Evolutionary conservation across 1,139 yeast species (phyloP), one percentile per base, ranked within the genome.

Genomic region (Nakaseomyces nivariensis): DNA sequence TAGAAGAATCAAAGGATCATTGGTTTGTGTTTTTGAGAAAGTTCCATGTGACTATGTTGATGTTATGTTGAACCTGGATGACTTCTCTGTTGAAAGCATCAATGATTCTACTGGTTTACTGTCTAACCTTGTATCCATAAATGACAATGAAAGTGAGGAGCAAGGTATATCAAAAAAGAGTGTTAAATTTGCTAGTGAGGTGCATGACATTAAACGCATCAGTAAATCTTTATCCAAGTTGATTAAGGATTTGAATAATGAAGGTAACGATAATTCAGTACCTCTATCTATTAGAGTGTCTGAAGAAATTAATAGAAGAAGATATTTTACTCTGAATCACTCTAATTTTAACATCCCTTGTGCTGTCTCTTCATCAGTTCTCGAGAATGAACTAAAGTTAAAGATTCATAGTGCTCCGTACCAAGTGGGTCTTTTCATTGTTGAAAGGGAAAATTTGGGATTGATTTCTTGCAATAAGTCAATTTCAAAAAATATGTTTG

Each of bases 1-100:
- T 0, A 89, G 88, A 61, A 74, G 79, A 52, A 81, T 81, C 57
- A 82, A 82, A 2, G 79, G 78, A 48, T 69, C 85, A 52, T 76
- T 89, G 49, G 84, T 88, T 44, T 82, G 94, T 71, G 88, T 87
- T 71, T 82, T 90, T 63, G 96, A 89, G 59, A 95, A 87, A 62
- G 85, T 87, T 34, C 85, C 87, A 1, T 84, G 94, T 64, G 94
- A 85, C 66, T 83, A 85, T 4, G 77, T 85, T 53, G 87, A 82
- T 59, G 68, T 86, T 8, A 70, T 77, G 22, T 68, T 81, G 34
- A 57, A 58, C 45, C 43, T 60, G 32, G 56, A 56, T 13, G 61
- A 60, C 46, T 60, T 55, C 51, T 51, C 58, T 4, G 59, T 57
- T 8, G 56, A 56, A 10, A 58, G 53, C 24, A 54, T 63, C 11